phyloP scores from a whole-genome alignment of 208 protist genomes.

The Leishmania aethiopica region DNA sequence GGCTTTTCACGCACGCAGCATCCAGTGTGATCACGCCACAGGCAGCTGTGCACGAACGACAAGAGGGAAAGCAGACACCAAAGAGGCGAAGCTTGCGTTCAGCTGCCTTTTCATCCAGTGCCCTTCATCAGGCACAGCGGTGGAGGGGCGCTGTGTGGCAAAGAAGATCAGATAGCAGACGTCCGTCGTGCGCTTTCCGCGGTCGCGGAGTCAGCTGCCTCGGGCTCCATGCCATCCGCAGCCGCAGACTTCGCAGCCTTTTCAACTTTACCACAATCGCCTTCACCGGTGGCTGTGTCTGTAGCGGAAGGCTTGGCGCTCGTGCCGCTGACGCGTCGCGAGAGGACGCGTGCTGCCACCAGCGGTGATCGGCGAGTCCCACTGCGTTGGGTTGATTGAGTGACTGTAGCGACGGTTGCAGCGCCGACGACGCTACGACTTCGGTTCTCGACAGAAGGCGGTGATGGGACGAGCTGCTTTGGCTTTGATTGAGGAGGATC shows the following conservation, averaged over 20 bases:
- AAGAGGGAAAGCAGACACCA: neutral
- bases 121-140: neutral
- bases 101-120: neutral
- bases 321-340: neutral
- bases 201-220: neutral
- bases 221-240: neutral
- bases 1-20: neutral
- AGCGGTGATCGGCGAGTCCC: conserved; percentile 6
- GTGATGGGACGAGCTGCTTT: neutral
- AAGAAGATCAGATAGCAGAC: neutral
- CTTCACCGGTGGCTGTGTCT: neutral
- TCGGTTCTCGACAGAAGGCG: neutral
- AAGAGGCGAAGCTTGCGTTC: neutral
- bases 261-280: neutral
- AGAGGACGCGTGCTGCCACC: conserved; percentile 6
- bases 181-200: neutral
- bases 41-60: neutral
- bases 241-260: neutral
- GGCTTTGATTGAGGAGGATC: neutral
- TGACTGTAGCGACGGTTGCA: neutral
- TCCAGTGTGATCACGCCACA: neutral
- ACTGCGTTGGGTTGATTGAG: neutral
- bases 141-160: neutral
- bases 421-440: neutral
- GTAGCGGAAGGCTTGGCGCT: neutral